Conservation (phyloP, 352 stramenopile genomes). For the Phytophthora tubulina region DNA sequence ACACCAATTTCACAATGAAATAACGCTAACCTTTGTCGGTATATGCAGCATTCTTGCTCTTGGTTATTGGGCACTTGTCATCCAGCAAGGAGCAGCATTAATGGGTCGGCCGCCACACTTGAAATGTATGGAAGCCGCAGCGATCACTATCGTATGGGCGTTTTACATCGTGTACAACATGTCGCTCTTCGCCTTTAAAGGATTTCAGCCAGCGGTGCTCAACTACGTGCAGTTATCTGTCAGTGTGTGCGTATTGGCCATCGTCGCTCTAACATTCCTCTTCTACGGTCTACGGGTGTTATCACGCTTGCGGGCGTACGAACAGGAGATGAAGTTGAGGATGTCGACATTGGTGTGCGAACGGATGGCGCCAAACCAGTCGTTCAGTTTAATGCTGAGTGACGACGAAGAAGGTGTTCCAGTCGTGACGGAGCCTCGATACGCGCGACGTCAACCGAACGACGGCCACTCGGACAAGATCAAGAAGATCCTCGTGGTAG, state of each 20-base stretch:
- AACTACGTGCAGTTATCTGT: constrained; percentile 45
- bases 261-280: constrained; percentile 36
- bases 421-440: constrained; percentile 34
- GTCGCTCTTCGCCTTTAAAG: constrained; percentile 44
- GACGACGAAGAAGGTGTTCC: constrained; percentile 36
- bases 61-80: constrained; percentile 46
- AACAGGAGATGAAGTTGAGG: constrained; percentile 40
- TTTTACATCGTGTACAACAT: constrained; percentile 45
- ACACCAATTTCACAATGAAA: not conserved
- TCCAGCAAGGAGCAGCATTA: constrained; percentile 39
- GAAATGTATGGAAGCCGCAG: constrained; percentile 30
- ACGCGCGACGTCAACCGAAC: constrained; percentile 14
- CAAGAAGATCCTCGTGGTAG: constrained; percentile 39
- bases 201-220: constrained; percentile 39
- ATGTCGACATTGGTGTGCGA: constrained; percentile 37
- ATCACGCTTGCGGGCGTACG: constrained; percentile 34
- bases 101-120: constrained; percentile 27
- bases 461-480: constrained; percentile 42
- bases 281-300: constrained; percentile 43
- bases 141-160: constrained; percentile 38
- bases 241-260: constrained; percentile 27
- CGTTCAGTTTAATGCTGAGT: constrained; percentile 38
- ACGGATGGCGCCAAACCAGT: constrained; percentile 34
- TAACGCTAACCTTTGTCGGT: constrained; percentile 4
- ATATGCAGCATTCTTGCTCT: constrained; percentile 41